Evolutionary conservation across 2,329 filamentous ascomycete genomes (phyloP).

Genomic region (Teratosphaeria pseudoeucalypti): DNA sequence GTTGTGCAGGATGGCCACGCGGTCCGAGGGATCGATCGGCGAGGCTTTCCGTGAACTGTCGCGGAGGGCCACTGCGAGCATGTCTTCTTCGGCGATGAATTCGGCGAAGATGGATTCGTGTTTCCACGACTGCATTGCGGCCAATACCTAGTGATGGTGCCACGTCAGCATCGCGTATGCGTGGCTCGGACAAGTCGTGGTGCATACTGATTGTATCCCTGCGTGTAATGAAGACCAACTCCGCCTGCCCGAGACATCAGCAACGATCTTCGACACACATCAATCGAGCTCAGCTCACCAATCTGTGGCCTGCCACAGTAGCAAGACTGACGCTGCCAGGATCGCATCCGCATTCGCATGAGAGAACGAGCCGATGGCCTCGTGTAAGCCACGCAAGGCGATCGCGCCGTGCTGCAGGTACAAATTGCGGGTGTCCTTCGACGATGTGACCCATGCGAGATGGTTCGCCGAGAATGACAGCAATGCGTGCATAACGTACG

Average conservation of each 20-base stretch:
- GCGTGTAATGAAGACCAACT: slow-evolving; percentile 90
- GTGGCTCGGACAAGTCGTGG: background rate
- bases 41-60: slow-evolving; percentile 9
- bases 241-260: slow-evolving; percentile 47
- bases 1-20: slow-evolving; percentile 26
- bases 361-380: slow-evolving; percentile 76
- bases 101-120: slow-evolving; percentile 78
- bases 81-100: slow-evolving; percentile 64
- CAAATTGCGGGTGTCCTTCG: slow-evolving; percentile 74
- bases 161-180: background rate
- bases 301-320: slow-evolving; percentile 94
- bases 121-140: slow-evolving; percentile 81
- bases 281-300: slow-evolving; percentile 53
- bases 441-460: slow-evolving; percentile 79
- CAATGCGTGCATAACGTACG: slow-evolving; percentile 89
- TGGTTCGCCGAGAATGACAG: slow-evolving; percentile 92
- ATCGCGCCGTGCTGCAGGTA: slow-evolving; percentile 80
- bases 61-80: slow-evolving; percentile 13
- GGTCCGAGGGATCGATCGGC: slow-evolving; percentile 11
- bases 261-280: background rate
- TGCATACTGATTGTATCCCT: slow-evolving; percentile 73
- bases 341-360: slow-evolving; percentile 82
- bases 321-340: slow-evolving; percentile 77
- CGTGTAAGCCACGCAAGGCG: slow-evolving; percentile 77
- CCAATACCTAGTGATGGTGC: slow-evolving; percentile 53